Base-by-base conservation (phyloP, 139 green algal species). In the Tetradesmus lagerheimii region DNA sequence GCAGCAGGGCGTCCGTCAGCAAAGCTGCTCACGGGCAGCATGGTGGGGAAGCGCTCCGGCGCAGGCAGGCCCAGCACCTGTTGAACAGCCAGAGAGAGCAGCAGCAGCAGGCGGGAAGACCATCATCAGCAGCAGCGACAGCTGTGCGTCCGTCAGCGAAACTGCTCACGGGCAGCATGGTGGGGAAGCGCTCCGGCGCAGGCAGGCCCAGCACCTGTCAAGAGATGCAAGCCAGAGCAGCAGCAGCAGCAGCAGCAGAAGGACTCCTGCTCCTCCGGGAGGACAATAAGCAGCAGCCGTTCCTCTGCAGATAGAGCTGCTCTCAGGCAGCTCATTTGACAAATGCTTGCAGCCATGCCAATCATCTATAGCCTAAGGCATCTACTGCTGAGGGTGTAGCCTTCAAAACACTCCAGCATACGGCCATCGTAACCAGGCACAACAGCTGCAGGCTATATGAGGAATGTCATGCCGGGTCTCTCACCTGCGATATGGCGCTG, bases 11-110 rank as follows among this genome's bases (percentile, higher is more conserved):
- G 89, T 23, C 11, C 62, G 4, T 77, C 82, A 41, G 79, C 71
- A 43, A 80, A 95, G 93, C 41, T 91, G 31, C 74, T 79, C 31
- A 97, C 83, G 5, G 94, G 90, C 84, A 97, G 86, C 84, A 97
- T 84, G 23, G 93, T 92, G 0, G 62, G 20, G 64, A 29, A 29
- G 64, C 64, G 23, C 23, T 75, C 64, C 12, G 83, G 53, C 16
- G 88, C 88, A 53, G 81, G 75, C 39, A 96, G 90, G 16, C 81
- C 86, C 64, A 98, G 87, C 64, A 97, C 81, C n/a, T n/a, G n/a
- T n/a, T n/a, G n/a, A n/a, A n/a, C n/a, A n/a, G n/a, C n/a, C 8
- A 38, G 29, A 37, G 41, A 1, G 57, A 88, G 80, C 80, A 91
- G 88, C 88, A 91, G 75, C 34, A 81, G 37, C 62, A 74, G 62